Base-by-base conservation (phyloP, 2,329 filamentous ascomycete species). In the Fusarium albosuccineum region DNA sequence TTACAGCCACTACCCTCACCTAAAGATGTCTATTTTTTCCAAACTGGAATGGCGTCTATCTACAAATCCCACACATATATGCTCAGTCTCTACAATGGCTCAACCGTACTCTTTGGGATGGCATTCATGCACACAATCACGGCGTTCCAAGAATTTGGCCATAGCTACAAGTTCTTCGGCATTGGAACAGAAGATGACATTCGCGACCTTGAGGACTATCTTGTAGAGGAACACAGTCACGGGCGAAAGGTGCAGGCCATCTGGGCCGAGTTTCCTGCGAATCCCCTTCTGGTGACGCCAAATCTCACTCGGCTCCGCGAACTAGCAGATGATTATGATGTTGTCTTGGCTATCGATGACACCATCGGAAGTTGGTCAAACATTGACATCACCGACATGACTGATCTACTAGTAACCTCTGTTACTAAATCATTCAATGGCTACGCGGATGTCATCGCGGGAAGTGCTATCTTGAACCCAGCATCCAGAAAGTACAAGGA, bases 391-490 rank as follows among this genome's bases (percentile, higher is more conserved):
- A 67, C 82, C 2, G 57, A 68, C 5, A 73, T 78, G 0, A 79
- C 80, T 1, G 84, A 87, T 65, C 73, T 84, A 0, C 56, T 86
- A 29, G 66, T 82, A 5, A 81, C 80, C 0, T 81, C 78, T n/a
- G 73, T 86, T 10, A 86, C 84, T 6, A 87, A 87, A 71, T 77
- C 77, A 1, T 86, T 87, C 70, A 83, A 76, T 41, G 85, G 85
- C 4, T 82, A 82, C 64, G 80, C 82, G 7, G 80, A 87, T 63
- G 80, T 83, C 44, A 82, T 86, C 75, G 83, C 71, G 22, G 84
- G 80, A 13, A 80, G 78, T 56, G 67, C 75, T 10, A 75, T 80
- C 33, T 69, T 85, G 30, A 82, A 82, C 61, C 81, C 82, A 0
- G 62, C 74, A 8, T 80, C 78, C 1, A 52, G n/a, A 17, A 41